A percentile compares a stretch with the other conserved stretches of the same genome.
Conservation (phyloP, 805 yeast species). For the Saturnispora hagleri region DNA sequence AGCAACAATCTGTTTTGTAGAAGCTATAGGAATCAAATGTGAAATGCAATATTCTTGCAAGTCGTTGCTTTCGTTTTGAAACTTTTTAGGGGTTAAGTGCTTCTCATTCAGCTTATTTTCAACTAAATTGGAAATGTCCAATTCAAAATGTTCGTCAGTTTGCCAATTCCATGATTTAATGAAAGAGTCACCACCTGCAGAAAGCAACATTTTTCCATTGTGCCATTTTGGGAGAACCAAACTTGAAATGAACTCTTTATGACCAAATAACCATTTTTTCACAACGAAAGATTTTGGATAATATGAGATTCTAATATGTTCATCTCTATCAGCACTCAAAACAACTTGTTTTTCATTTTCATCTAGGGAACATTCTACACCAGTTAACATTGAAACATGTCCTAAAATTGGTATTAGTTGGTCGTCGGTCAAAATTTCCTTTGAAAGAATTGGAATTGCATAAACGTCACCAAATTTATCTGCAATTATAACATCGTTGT, state of each 20-base stretch:
- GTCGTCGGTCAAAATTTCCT: conserved; percentile 28
- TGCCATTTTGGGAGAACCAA: conserved; percentile 46
- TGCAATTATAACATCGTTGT: conserved; percentile 53
- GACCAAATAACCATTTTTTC: conserved; percentile 81
- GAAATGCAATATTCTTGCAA: conserved; percentile 44
- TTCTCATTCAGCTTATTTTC: conserved; percentile 36
- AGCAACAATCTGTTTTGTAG: conserved; percentile 29
- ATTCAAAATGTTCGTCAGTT: conserved; percentile 35
- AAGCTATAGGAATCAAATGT: conserved; percentile 24
- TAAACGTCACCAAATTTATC: conserved; percentile 98
- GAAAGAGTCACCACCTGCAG: conserved; percentile 88
- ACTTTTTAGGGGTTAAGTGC: conserved; percentile 59
- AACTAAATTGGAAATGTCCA: conserved; percentile 30
- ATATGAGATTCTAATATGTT: conserved; percentile 78
- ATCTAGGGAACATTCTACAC: conserved; percentile 39
- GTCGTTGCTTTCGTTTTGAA: conserved; percentile 42
- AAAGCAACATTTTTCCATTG: conserved; percentile 42
- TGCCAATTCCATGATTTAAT: conserved; percentile 76
- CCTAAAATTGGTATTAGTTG: conserved; percentile 72
- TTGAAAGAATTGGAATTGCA: conserved; percentile 36
- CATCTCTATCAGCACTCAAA: conserved; percentile 88
- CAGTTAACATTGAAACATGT: conserved; percentile 95
- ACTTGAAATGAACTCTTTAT: conserved; percentile 69
- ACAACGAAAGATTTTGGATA: conserved; percentile 74
- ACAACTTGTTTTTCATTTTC: conserved; percentile 41